Percentiles rank a stretch among this genome's conserved stretches.
Evolutionary conservation across 2,329 filamentous ascomycete genomes (phyloP).

Genomic region (Balansia obtecta): DNA sequence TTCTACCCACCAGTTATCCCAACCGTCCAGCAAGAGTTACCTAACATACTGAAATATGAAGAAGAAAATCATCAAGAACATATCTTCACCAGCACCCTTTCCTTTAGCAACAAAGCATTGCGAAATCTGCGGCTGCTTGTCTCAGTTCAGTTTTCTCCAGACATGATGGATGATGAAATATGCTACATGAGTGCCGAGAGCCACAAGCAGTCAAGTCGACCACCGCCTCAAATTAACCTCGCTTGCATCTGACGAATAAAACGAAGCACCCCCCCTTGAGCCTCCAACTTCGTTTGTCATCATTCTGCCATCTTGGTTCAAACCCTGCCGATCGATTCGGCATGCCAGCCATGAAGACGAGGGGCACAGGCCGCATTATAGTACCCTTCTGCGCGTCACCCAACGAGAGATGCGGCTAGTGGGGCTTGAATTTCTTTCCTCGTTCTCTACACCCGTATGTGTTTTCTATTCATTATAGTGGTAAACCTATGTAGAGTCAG

Average conservation of each 20-base stretch:
- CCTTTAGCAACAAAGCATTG: not conserved
- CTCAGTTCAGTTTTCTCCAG: not conserved
- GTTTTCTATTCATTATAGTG: slow-evolving; percentile 69
- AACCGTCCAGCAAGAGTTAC: not conserved
- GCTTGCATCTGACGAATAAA: not conserved
- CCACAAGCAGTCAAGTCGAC: not conserved
- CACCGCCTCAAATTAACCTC: not conserved
- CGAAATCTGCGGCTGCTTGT: not conserved
- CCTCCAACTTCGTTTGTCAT: not conserved
- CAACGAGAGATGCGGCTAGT: not conserved
- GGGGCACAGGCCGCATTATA: not conserved
- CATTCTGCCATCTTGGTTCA: not conserved
- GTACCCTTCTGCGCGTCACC: not conserved
- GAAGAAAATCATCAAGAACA: not conserved
- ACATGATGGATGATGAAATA: slow-evolving; percentile 4
- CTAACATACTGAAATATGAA: not conserved
- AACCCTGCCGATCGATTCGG: not conserved
- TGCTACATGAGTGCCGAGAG: slow-evolving; percentile 14
- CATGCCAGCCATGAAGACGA: not conserved
- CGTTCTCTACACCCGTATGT: too few relatives aligned
- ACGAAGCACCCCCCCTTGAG: not conserved
- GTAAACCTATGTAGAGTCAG: slow-evolving; percentile 49
- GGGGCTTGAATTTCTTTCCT: not conserved
- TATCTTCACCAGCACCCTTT: not conserved
- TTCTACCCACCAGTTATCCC: not conserved